Evolutionary conservation across 495 filamentous ascomycete genomes (phyloP).

Genomic region (Lasiosphaeriaceae sp.): DNA sequence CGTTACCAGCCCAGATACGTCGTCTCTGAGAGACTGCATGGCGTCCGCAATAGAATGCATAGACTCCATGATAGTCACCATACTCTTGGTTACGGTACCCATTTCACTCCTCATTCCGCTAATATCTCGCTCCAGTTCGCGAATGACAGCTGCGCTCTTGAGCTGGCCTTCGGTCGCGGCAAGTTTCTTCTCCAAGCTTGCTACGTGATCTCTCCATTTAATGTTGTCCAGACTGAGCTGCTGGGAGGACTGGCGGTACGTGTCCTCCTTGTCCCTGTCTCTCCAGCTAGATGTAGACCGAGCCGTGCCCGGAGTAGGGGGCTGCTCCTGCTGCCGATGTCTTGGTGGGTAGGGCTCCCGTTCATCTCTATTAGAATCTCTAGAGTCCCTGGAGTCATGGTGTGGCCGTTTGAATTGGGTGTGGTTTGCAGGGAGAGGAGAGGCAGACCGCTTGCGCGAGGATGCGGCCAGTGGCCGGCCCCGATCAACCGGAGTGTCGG

Average conservation of each 20-base stretch:
- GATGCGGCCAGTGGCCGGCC: neutral
- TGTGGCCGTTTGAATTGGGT: neutral
- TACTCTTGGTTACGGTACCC: slow-evolving; percentile 3
- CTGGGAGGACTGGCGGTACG: neutral
- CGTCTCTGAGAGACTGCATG: neutral
- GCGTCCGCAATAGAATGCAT: slow-evolving; percentile 17
- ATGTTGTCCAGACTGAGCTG: neutral
- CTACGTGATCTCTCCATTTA: neutral
- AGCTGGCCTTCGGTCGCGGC: slow-evolving; percentile 9
- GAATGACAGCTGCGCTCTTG: neutral
- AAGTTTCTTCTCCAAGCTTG: slow-evolving; percentile 12
- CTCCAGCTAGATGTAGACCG: neutral
- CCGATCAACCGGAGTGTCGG: neutral
- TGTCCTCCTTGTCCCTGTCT: neutral
- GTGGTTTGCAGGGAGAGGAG: neutral
- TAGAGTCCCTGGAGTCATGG: too few relatives aligned
- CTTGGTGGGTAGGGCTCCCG: neutral
- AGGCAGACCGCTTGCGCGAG: slow-evolving; percentile 13
- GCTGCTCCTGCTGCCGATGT: neutral
- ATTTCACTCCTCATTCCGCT: slow-evolving; percentile 3
- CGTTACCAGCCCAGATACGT: neutral
- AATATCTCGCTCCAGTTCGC: slow-evolving; percentile 8
- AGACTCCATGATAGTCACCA: slow-evolving; percentile 19
- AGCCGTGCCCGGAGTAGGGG: neutral
- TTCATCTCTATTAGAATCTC: too few relatives aligned